phyloP scores from a whole-genome alignment of 2,329 filamentous ascomycete species.

The Helotiales sp. region DNA sequence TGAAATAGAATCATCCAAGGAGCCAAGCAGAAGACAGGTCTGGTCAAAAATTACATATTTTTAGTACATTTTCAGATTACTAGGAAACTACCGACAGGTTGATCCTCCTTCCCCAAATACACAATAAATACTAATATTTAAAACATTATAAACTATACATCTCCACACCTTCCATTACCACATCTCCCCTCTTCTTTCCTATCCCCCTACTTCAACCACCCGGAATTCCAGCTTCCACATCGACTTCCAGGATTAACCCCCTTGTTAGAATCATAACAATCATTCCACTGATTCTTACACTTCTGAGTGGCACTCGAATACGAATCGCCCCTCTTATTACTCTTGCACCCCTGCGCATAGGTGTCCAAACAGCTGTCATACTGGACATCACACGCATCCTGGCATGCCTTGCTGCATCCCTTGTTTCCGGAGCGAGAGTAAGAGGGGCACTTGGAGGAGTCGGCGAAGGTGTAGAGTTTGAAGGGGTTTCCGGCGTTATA shows the following conservation, averaged over 20 bases:
- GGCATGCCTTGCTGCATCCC: constrained; percentile 43
- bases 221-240: constrained; percentile 39
- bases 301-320: constrained; percentile 39
- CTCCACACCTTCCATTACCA: neutral
- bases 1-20: too few species aligned
- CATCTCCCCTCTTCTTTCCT: neutral
- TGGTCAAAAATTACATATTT: too few species aligned
- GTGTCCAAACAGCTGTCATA: constrained; percentile 47
- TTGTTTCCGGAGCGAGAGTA: constrained; percentile 41
- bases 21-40: too few species aligned
- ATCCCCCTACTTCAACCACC: constrained; percentile 16
- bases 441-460: constrained; percentile 44
- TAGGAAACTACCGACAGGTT: too few species aligned
- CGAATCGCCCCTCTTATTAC: constrained; percentile 30
- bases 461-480: constrained; percentile 51
- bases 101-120: neutral
- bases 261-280: constrained; percentile 48
- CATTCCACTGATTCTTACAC: constrained; percentile 50
- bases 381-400: constrained; percentile 54
- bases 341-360: constrained; percentile 51
- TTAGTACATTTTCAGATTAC: too few species aligned
- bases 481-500: constrained; percentile 44
- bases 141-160: constrained; percentile 7
- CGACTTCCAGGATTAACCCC: constrained; percentile 39
- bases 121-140: constrained; percentile 7